phyloP scores from a whole-genome alignment of 106 monocot species.

The Apostasia shenzhenica region DNA sequence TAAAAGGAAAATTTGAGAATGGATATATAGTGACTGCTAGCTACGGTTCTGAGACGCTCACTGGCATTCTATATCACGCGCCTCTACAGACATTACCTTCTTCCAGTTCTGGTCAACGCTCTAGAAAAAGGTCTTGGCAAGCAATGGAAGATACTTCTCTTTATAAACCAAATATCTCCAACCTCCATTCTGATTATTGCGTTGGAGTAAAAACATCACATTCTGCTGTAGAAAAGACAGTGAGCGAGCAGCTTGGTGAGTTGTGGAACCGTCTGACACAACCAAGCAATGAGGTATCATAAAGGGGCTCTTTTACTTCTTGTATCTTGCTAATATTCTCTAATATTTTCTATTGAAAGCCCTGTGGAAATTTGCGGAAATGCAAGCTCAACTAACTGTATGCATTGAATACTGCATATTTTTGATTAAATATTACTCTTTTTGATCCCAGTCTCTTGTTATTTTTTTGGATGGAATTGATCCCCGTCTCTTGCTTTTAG shows the following conservation, averaged over 20 bases:
- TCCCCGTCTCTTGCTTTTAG: too few relatives aligned
- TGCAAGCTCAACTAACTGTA: too few relatives aligned
- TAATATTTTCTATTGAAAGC: too few relatives aligned
- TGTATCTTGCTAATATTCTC: too few relatives aligned
- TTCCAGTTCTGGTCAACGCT: conserved; percentile 2
- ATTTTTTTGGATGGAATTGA: too few relatives aligned
- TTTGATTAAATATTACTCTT: too few relatives aligned
- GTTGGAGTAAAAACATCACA: neutral
- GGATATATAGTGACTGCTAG: conserved; percentile 16
- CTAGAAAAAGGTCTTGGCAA: conserved; percentile 6
- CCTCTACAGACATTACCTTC: neutral
- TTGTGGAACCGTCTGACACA: conserved; percentile 9
- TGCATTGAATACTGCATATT: too few relatives aligned
- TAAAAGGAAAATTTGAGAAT: conserved; percentile 20
- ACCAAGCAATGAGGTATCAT: conserved; percentile 6
- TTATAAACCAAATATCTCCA: neutral
- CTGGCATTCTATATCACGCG: conserved; percentile 14
- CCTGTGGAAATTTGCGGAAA: too few relatives aligned
- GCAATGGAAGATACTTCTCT: neutral
- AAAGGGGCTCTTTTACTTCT: neutral
- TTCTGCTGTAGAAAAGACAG: conserved; percentile 2
- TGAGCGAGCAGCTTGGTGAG: conserved; percentile 7
- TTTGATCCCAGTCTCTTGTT: too few relatives aligned
- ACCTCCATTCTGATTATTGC: neutral
- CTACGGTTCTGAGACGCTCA: conserved; percentile 10